These are phyloP conservation scores for Serendipita vermifera DNA, from an alignment of 768 basidiomycete genomes.

Conservation along the genomic window DNA sequence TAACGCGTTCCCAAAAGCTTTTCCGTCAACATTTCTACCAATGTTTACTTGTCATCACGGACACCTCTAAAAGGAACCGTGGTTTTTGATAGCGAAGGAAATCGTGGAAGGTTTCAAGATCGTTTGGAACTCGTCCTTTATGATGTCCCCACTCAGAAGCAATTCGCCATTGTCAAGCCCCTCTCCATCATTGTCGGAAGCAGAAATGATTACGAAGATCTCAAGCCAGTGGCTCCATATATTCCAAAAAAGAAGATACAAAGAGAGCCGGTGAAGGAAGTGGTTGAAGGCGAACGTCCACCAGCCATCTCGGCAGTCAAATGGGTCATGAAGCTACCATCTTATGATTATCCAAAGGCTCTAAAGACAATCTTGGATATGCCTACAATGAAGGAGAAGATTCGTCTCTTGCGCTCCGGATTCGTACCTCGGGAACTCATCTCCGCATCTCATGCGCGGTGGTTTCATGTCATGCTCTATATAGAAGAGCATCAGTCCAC, in stretches of 20 bases:
- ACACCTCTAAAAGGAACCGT: neutral
- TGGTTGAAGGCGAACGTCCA: slow-evolving; percentile 17
- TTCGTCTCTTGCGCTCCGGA: slow-evolving; percentile 16
- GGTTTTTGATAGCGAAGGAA: slow-evolving; percentile 5
- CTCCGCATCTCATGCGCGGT: slow-evolving; percentile 29
- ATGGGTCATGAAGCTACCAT: slow-evolving; percentile 10
- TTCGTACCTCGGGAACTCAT: slow-evolving; percentile 32
- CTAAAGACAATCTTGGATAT: slow-evolving; percentile 19
- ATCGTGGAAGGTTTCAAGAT: slow-evolving; percentile 37
- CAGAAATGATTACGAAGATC: slow-evolving; percentile 31
- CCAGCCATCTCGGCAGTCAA: slow-evolving; percentile 1
- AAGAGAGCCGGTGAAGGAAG: slow-evolving; percentile 12
- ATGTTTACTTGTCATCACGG: neutral
- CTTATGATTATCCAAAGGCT: neutral
- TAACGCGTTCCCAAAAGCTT: neutral
- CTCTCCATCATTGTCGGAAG: slow-evolving; percentile 36
- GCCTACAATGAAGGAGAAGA: slow-evolving; percentile 20
- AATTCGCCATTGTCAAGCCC: slow-evolving; percentile 37
- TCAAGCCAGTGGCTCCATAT: slow-evolving; percentile 37
- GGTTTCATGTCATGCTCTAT: slow-evolving; percentile 44
- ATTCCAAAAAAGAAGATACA: slow-evolving; percentile 26
- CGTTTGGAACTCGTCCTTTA: slow-evolving; percentile 41
- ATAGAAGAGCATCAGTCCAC: slow-evolving; percentile 38
- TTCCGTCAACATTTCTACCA: neutral
- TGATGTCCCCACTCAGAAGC: slow-evolving; percentile 30